Percentiles rank a stretch among this genome's conserved stretches.
Conservation (phyloP, 768 basidiomycete genomes). For the Tylopilus sp. region DNA sequence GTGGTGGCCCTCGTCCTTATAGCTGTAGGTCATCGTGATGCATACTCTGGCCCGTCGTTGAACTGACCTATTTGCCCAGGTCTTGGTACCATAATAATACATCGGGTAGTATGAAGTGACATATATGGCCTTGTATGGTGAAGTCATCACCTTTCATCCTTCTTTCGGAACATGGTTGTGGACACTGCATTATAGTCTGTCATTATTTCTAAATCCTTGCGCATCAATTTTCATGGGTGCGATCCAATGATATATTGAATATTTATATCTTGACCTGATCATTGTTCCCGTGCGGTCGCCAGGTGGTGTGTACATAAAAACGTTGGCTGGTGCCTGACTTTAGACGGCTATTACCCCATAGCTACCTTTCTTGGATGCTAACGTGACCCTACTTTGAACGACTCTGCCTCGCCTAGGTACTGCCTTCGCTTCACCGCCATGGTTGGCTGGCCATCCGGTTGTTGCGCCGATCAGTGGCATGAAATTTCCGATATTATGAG, state of each 20-base stretch:
- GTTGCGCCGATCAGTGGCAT: not conserved
- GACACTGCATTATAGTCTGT: conserved; percentile 16
- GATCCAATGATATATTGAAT: not conserved
- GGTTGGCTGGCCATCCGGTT: not conserved
- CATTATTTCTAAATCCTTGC: conserved; percentile 28
- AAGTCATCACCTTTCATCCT: conserved; percentile 1
- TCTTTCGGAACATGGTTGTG: conserved; percentile 10
- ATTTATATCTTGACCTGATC: not conserved
- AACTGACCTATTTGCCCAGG: conserved; percentile 8
- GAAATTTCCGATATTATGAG: not conserved
- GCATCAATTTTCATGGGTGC: not conserved
- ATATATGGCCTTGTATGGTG: conserved; percentile 6
- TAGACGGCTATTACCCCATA: not conserved
- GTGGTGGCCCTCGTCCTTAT: conserved; percentile 87
- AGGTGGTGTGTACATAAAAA: not conserved
- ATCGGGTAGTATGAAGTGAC: not conserved
- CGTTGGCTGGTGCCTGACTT: not conserved
- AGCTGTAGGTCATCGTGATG: conserved; percentile 60
- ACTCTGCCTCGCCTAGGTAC: not conserved
- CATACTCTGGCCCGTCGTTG: not conserved
- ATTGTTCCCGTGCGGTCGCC: not conserved
- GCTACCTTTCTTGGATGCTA: not conserved
- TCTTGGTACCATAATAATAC: conserved; percentile 24
- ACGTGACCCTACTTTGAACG: not conserved
- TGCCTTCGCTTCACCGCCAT: not conserved